These are phyloP conservation scores for Platanus orientalis DNA, from an alignment of 164 flowering plant genomes.

Conservation along the genomic window DNA sequence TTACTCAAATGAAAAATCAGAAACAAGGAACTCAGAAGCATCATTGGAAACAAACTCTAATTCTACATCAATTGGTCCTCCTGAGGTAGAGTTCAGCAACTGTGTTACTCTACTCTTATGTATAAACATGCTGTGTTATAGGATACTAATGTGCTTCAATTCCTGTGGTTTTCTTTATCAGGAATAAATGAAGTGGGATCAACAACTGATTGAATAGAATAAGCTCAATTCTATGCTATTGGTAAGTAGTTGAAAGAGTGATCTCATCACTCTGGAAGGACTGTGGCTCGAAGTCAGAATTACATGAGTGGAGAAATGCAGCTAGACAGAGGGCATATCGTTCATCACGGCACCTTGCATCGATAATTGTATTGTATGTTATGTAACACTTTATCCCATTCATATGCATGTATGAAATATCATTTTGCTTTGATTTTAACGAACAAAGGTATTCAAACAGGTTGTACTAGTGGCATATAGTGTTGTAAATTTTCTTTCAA, in stretches of 20 bases:
- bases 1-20: slow-evolving; percentile 66
- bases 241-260: neutral
- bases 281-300: neutral
- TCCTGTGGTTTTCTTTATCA: neutral
- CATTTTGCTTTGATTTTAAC: neutral
- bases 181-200: slow-evolving; percentile 1
- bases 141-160: neutral
- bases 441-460: neutral
- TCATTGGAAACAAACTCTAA: slow-evolving; percentile 24
- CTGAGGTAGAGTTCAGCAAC: slow-evolving; percentile 19
- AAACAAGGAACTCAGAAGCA: slow-evolving; percentile 43
- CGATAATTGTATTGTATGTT: slow-evolving; percentile 5
- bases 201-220: neutral
- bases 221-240: neutral
- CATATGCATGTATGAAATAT: slow-evolving; percentile 5
- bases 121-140: neutral
- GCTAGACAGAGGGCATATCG: neutral
- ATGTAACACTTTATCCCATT: neutral
- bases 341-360: neutral
- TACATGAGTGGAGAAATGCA: neutral
- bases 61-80: slow-evolving; percentile 16
- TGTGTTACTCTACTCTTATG: neutral
- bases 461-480: neutral
- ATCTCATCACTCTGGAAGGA: too few relatives aligned
- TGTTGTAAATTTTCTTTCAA: neutral